These are phyloP conservation scores for Thelonectria discophora DNA, from an alignment of 2,329 filamentous ascomycete species.

Conservation along the genomic window DNA sequence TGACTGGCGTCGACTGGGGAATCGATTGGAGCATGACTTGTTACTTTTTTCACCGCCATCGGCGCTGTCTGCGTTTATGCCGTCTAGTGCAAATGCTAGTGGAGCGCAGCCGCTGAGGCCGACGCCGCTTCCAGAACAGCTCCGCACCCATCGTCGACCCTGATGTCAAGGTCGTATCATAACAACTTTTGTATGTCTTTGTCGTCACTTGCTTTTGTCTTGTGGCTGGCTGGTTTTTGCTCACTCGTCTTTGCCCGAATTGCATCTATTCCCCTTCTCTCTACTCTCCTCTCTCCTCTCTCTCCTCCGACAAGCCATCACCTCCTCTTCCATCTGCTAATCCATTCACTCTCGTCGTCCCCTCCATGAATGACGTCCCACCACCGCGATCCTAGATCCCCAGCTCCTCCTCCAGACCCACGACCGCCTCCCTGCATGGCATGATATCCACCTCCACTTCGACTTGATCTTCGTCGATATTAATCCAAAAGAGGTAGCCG, in stretches of 20 bases:
- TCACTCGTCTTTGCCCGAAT: not conserved
- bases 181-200: constrained; percentile 24
- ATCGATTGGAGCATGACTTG: too few relatives aligned
- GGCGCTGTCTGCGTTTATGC: constrained; percentile 30
- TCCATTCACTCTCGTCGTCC: constrained; percentile 30
- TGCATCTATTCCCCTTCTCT: not conserved
- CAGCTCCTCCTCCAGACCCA: constrained; percentile 34
- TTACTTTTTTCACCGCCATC: constrained; percentile 44
- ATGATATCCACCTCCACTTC: constrained; percentile 37
- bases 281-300: constrained; percentile 4
- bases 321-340: too few relatives aligned
- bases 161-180: constrained; percentile 37
- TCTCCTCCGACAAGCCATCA: not conserved
- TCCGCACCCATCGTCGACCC: constrained; percentile 14
- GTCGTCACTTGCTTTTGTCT: not conserved
- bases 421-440: constrained; percentile 35
- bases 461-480: constrained; percentile 21
- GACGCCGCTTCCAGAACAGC: constrained; percentile 3
- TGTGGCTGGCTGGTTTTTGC: not conserved
- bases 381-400: constrained; percentile 36
- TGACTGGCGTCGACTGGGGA: not conserved
- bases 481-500: constrained; percentile 13
- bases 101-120: not conserved
- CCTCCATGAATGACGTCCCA: constrained; percentile 42
- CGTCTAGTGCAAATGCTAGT: not conserved